Conservation (phyloP, 1,284 basidiomycete genomes). For the Apiotrichum brassicae region DNA sequence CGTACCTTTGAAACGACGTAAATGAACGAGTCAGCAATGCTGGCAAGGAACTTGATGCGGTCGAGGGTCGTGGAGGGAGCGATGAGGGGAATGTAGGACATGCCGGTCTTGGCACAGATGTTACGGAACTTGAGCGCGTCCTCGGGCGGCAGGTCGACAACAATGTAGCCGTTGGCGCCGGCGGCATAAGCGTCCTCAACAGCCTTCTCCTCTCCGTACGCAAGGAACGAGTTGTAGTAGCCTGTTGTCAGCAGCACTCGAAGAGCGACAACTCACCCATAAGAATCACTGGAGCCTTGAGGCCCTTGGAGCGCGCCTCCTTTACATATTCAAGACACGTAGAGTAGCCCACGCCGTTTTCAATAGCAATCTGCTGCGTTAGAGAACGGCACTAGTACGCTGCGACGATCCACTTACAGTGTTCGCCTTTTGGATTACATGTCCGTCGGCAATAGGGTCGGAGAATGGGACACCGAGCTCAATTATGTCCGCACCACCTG, state of each 20-base stretch:
- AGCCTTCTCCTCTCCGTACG: constrained; percentile 90
- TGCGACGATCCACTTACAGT: constrained; percentile 69
- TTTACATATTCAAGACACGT: constrained; percentile 68
- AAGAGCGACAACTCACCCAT: constrained; percentile 70
- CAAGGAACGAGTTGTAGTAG: constrained; percentile 92
- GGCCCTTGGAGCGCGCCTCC: constrained; percentile 71
- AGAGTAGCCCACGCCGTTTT: constrained; percentile 68
- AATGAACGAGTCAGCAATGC: constrained; percentile 94
- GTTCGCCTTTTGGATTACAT: constrained; percentile 85
- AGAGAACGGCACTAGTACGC: not conserved
- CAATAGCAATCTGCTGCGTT: constrained; percentile 62
- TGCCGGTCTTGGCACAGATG: constrained; percentile 71
- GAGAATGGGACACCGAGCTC: constrained; percentile 95
- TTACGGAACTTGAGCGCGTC: constrained; percentile 86
- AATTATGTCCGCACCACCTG: constrained; percentile 89
- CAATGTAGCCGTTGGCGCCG: constrained; percentile 94
- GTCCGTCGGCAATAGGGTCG: constrained; percentile 92
- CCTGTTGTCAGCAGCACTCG: constrained; percentile 52
- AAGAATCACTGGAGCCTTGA: constrained; percentile 78
- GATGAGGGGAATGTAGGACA: constrained; percentile 95
- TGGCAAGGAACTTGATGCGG: constrained; percentile 83
- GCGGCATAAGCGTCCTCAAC: constrained; percentile 80
- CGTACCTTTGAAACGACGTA: constrained; percentile 87
- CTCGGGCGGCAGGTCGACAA: constrained; percentile 96
- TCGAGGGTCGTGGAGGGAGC: constrained; percentile 85